A percentile compares a stretch with the other conserved stretches of the same genome.
phyloP scores from a whole-genome alignment of 208 protist species.

The Trypanosomatidae sp. region DNA sequence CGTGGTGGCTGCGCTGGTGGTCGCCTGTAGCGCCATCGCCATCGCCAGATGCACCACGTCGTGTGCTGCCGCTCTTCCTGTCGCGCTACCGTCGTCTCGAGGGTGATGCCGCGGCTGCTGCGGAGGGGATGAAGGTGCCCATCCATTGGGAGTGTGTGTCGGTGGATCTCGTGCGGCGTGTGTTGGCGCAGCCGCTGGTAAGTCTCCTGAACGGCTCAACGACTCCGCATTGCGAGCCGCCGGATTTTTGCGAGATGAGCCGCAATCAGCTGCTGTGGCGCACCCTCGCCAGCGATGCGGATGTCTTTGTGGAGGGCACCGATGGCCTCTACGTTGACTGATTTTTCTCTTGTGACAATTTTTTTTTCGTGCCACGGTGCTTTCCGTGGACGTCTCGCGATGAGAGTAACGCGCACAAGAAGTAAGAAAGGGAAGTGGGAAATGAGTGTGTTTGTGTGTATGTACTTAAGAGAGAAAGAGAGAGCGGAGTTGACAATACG shows the following conservation, averaged over 20 bases:
- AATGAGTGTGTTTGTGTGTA: no score
- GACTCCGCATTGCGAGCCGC: conserved; percentile 71
- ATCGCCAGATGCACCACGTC: background rate
- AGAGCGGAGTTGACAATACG: no score
- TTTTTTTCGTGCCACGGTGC: no score
- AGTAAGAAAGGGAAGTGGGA: background rate
- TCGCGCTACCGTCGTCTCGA: background rate
- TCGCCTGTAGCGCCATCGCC: background rate
- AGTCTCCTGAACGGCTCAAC: conserved; percentile 47
- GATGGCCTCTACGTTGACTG: conserved; percentile 21
- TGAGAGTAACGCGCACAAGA: no score
- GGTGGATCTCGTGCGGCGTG: background rate
- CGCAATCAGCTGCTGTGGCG: conserved; percentile 19
- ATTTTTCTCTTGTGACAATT: no score
- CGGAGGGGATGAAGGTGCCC: background rate
- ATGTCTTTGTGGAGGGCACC: conserved; percentile 36
- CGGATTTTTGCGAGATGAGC: conserved; percentile 36
- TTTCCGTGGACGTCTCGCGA: no score
- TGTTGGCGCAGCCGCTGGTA: conserved; percentile 24
- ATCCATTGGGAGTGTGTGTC: conserved; percentile 17
- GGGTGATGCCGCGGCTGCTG: no score
- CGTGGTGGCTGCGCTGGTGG: conserved; percentile 22
- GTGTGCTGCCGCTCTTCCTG: conserved; percentile 9
- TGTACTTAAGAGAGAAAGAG: no score
- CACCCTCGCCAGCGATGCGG: conserved; percentile 8